Base-by-base conservation (phyloP, 495 filamentous ascomycete genomes). In the Aspergillus mulundensis region DNA sequence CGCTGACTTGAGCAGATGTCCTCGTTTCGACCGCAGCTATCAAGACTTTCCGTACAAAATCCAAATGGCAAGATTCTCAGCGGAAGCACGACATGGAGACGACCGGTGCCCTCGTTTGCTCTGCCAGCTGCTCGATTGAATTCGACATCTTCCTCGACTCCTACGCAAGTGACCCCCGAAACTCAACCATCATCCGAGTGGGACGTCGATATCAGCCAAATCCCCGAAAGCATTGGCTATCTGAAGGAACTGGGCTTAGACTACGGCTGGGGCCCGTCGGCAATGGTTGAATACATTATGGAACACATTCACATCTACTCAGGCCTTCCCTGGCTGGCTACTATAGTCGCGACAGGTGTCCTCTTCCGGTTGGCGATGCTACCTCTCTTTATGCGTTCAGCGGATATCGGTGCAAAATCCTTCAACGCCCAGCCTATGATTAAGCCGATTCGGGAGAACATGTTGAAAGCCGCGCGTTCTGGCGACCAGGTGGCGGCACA, bases 231-330 rank as follows among this genome's bases (percentile, higher is more conserved):
- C 18, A 85, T 94, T 56, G 94, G 94, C 48, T 96, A 89, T 62
- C 77, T 98, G 48, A 86, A 88, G 61, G 79, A 81, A 0, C 72
- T 96, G 19, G 94, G 94, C 1, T 71, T 97, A 19, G 90, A 96
- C 58, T 97, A 83, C 63, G 90, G 91, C 63, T 91, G 76, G 76
- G 92, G 94, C 20, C 79, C 86, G 2, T 87, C 89, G 0, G 64
- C 83, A 1, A 55, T 81, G 10, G 80, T 94, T 51, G 77, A 97
- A 75, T 89, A 73, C 72, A 3, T 84, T 7, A 70, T 97, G 28
- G 94, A 98, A 72, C 85, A 92, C 64, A 64, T 94, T 47, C 89
- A 97, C 71, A 70, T 96, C 52, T 85, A 76, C 63, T 64, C 66
- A 2, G 90, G 84, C 10, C 67, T 88, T 49, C 88, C 89, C 1